Base-by-base conservation (phyloP, 352 stramenopile genomes). In the Phytophthora constricta region DNA sequence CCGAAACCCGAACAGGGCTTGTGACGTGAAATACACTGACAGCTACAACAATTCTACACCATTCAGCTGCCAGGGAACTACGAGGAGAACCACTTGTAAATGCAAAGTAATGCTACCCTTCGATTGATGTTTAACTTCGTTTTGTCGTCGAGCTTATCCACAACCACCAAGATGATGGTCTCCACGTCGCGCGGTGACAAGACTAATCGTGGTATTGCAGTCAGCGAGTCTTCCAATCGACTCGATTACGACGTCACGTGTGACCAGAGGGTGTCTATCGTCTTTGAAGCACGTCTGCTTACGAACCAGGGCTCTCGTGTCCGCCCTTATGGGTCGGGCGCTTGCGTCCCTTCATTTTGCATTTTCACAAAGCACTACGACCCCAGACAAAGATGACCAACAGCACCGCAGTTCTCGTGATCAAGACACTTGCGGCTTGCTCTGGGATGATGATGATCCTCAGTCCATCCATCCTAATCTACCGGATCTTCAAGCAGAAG, bases 401-500 rank as follows among this genome's bases (percentile, higher is more conserved):
- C 19, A 51, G 55, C 10, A 70, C 66, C 5, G 66, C 60, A 2
- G 66, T 65, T 27, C 22, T 72, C 27, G 68, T 80, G 51, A 56
- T 80, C 51, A 62, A 70, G 39, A 62, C 63, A 10, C 45, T 83
- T 31, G 65, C 75, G 8, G 70, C 75, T 28, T 76, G 64, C 52
- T 70, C 69, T 4, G 65, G 72, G 28, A 70, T 51, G 0, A 48
- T 72, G 28, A 86, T 85, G 74, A 70, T 84, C 56, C 50, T 80
- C 23, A 87, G 76, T 19, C 79, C 77, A n/a, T 73, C 77, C 45
- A 65, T 74, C 22, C 51, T 74, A 1, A 77, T 87, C 31, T 64
- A 61, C 13, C 66, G 58, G 0, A 63, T 79, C 43, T 62, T 62
- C 47, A 72, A 80, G 55, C 64, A 75, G 52, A 68, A 79, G 39